phyloP scores from a whole-genome alignment of 768 basidiomycete species.

The Pilatotrama ljubarskyi region DNA sequence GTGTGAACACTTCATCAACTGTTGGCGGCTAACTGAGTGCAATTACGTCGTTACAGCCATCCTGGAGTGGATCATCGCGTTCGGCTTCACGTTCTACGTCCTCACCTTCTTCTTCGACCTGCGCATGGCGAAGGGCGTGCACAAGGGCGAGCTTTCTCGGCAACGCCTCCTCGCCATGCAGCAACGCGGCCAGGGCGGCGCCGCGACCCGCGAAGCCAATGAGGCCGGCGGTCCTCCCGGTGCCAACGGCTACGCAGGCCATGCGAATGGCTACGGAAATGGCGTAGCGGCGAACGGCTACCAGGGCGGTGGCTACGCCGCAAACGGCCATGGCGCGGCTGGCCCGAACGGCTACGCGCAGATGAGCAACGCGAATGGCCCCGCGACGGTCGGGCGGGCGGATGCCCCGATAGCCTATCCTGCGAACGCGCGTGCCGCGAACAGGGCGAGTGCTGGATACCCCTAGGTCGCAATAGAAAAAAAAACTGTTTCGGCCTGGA shows the following conservation, averaged over 20 bases:
- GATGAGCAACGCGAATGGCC: not conserved
- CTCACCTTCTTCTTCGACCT: constrained; percentile 75
- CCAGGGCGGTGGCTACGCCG: too few species aligned
- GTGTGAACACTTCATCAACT: constrained; percentile 8
- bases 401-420: not conserved
- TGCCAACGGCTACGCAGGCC: not conserved
- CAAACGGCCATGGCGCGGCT: not conserved
- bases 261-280: not conserved
- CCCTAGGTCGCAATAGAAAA: not conserved
- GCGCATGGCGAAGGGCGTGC: constrained; percentile 55
- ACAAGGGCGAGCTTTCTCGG: constrained; percentile 45
- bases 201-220: constrained; percentile 13
- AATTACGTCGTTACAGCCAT: constrained; percentile 42
- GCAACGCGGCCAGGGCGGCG: constrained; percentile 16
- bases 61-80: constrained; percentile 73
- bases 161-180: constrained; percentile 32
- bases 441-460: not conserved
- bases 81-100: constrained; percentile 73
- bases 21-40: too few species aligned
- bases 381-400: not conserved
- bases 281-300: not conserved
- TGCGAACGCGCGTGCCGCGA: not conserved
- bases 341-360: not conserved
- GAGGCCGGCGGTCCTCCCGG: not conserved
- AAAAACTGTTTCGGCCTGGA: not conserved